phyloP scores from a whole-genome alignment of 768 basidiomycete genomes.

The Mycena galericulata region DNA sequence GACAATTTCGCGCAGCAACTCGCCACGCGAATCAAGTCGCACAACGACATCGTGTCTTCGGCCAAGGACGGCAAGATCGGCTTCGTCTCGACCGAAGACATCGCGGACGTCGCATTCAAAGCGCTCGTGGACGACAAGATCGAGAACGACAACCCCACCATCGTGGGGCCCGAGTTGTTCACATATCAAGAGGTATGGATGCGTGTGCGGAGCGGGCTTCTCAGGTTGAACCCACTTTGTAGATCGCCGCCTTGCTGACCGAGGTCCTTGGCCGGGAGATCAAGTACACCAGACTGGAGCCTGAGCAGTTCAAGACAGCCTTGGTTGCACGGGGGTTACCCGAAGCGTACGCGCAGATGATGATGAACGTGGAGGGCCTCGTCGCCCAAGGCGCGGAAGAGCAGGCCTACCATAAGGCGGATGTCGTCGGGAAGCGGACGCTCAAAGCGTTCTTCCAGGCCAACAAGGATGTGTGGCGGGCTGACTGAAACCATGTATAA shows the following conservation, averaged over 20 bases:
- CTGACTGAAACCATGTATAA: constrained; percentile 4
- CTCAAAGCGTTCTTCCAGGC: constrained; percentile 41
- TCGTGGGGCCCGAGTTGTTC: constrained; percentile 49
- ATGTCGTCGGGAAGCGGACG: constrained; percentile 41
- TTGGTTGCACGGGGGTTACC: constrained; percentile 34
- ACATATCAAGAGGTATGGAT: constrained; percentile 46
- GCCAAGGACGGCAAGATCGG: constrained; percentile 44
- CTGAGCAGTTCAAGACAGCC: constrained; percentile 32
- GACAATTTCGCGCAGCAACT: constrained; percentile 46
- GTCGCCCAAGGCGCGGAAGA: constrained; percentile 42
- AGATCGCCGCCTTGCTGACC: constrained; percentile 45
- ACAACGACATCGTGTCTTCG: constrained; percentile 42
- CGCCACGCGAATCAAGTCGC: constrained; percentile 37
- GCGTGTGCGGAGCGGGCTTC: not conserved
- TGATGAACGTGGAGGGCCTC: constrained; percentile 35
- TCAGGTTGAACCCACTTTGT: not conserved
- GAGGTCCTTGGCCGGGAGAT: constrained; percentile 45
- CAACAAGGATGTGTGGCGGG: constrained; percentile 32
- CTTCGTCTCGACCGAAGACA: constrained; percentile 48
- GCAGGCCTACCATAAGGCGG: constrained; percentile 31
- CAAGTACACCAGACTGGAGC: constrained; percentile 40
- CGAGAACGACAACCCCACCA: constrained; percentile 41
- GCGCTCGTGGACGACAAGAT: constrained; percentile 42
- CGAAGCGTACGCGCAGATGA: constrained; percentile 33
- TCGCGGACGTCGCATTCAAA: constrained; percentile 46